Base-by-base conservation (phyloP, 108 stramenopile species). In the Nannochloropsis granulata region DNA sequence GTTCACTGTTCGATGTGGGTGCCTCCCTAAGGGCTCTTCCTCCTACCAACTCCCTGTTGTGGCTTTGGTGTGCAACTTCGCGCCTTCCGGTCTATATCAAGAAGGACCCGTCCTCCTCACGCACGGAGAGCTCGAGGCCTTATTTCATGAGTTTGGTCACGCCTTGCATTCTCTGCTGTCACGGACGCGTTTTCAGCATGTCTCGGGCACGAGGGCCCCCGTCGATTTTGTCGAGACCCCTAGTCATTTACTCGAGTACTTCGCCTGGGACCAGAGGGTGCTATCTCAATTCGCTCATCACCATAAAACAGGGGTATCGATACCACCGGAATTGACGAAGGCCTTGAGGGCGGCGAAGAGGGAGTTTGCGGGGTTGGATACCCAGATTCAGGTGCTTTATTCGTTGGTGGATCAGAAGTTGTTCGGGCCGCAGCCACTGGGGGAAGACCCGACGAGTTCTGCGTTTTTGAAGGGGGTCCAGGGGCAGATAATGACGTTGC, bases 141-240 rank as follows among this genome's bases (percentile, higher is more conserved):
- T 99, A 21, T 95, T 94, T 83, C 98, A 99, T 82, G 97, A 99
- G 88, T 96, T 95, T 82, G 98, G 98, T 9, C 97, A 99, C 87
- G 97, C 95, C 19, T 80, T 97, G 71, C 98, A 99, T 87, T 97
- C 96, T 8, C 87, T 98, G 21, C 90, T 97, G 25, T 94, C 94
- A 14, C 92, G 96, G 13, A 97, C 97, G 43, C 90, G 90, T 44
- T 98, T 94, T 85, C 97, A 99, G 89, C 98, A 99, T 85, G 82
- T 97, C 78, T 94, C 94, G 12, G 98, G 98, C 13, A 97, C 96
- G 10, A 89, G 96, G 19, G 94, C 82, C 43, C 71, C 26, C 9
- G 86, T 90, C 21, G 90, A 91, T 82, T 92, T 91, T 56, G 86
- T 90, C 19, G 88, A 92, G 83, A 83, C 89, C 44, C 92, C 92